These are phyloP conservation scores for Acanthamoeba culbertsoni DNA, from an alignment of 208 protist species.

Conservation along the genomic window DNA sequence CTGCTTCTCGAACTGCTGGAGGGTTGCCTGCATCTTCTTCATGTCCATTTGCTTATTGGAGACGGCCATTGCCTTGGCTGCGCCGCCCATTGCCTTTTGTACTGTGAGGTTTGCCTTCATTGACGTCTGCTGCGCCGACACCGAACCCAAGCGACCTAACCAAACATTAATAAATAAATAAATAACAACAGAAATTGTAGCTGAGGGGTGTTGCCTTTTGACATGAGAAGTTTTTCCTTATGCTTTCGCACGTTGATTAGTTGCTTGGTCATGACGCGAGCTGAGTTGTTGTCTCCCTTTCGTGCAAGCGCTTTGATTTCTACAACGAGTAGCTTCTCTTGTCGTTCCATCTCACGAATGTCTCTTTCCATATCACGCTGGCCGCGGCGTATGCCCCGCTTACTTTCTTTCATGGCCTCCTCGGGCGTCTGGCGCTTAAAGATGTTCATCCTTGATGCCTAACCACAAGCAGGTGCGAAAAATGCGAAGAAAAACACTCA, in stretches of 20 bases:
- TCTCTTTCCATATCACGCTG: neutral
- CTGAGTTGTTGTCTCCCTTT: constrained; percentile 8
- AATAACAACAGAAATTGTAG: neutral
- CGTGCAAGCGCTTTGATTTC: constrained; percentile 20
- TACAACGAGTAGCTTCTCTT: constrained; percentile 40
- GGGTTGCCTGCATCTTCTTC: constrained; percentile 16
- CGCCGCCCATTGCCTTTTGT: constrained; percentile 15
- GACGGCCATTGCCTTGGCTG: constrained; percentile 42
- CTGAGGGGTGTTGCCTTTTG: neutral
- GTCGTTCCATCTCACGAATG: neutral
- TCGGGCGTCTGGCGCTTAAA: constrained; percentile 17
- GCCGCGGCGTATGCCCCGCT: neutral
- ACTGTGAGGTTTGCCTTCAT: constrained; percentile 31
- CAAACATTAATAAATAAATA: neutral
- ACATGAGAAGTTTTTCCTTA: neutral
- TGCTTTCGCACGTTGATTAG: neutral
- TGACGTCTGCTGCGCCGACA: neutral
- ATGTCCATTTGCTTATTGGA: constrained; percentile 45
- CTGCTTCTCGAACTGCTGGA: constrained; percentile 50
- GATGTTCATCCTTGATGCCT: neutral
- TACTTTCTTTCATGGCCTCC: constrained; percentile 29
- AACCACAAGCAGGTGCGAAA: too few relatives aligned
- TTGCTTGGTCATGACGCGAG: neutral
- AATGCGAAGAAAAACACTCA: too few relatives aligned
- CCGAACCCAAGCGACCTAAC: neutral